Base-by-base conservation (phyloP, 345 rosid genomes). In the Camelina laxa region DNA sequence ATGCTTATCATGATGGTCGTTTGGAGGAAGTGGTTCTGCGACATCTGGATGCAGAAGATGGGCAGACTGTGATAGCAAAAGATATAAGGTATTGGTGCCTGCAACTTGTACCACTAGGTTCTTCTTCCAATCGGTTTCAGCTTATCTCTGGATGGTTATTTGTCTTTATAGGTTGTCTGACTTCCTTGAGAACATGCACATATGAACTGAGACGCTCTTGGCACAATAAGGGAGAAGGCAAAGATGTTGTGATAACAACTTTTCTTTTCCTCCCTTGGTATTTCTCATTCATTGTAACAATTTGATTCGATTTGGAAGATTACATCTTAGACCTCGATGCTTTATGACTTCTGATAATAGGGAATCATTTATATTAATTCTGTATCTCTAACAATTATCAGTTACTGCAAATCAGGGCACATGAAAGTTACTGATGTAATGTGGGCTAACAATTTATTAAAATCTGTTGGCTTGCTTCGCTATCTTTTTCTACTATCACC, bases 21-120 rank as follows among this genome's bases (percentile, higher is more conserved):
- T 76, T 88, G 79, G 97, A 87, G 85, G 93, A 91, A 81, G 89
- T 85, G 44, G 89, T 77, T 75, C 73, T 87, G 67, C 87, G 96
- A 35, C 96, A 89, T 87, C 86, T 89, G 74, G 87, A 85, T 22
- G 85, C 85, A 81, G 97, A 89, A 74, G 96, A 89, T 85, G 93
- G 93, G 64, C 77, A 81, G 42, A 83, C 88, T 20, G 83, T 89
- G 72, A 89, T 91, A 60, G 90, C 90, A 20, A 91, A 89, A 81
- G 79, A 91, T 73, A 83, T 85, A 71, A 72, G 81, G 82, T 79
- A 79, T 47, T 24, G 42, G 49, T 47, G 19, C 55, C 44, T 65
- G 41, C 21, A 50, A 42, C 63, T 44, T 60, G 57, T 75, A 45
- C 51, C 50, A 71, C 11, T 24, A 55, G 24, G 51, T n/a, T 60